Conservation (phyloP, 352 stramenopile species). For the Peronospora farinosa region DNA sequence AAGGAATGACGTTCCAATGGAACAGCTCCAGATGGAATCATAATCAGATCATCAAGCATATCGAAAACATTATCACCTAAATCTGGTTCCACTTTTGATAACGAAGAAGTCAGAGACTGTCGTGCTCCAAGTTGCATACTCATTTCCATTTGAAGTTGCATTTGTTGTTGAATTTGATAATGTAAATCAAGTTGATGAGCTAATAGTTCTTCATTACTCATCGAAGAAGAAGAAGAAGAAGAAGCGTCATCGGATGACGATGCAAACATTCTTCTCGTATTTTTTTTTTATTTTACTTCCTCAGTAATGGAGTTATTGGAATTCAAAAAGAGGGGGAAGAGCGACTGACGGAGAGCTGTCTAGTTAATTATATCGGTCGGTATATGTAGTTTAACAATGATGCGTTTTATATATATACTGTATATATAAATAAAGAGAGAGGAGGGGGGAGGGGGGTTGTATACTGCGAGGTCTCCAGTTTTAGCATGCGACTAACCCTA, state of each 20-base stretch:
- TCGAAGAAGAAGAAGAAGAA: slow-evolving; percentile 27
- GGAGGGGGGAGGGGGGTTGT: no score
- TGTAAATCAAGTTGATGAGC: slow-evolving; percentile 77
- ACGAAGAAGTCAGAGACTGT: slow-evolving; percentile 49
- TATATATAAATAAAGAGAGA: no score
- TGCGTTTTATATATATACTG: no score
- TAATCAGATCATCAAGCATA: slow-evolving; percentile 85
- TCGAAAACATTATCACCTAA: slow-evolving; percentile 82
- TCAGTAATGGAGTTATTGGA: no score
- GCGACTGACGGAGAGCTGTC: no score
- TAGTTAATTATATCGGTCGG: no score
- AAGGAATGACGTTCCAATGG: slow-evolving; percentile 54
- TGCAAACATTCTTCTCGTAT: no score
- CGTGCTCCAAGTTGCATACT: slow-evolving; percentile 56
- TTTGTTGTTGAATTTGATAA: slow-evolving; percentile 83
- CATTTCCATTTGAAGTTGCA: slow-evolving; percentile 85
- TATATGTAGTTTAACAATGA: no score
- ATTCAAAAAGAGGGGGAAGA: no score
- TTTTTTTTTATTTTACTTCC: no score
- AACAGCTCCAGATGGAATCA: slow-evolving; percentile 56
- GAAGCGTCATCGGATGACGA: background rate
- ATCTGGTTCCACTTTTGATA: slow-evolving; percentile 71
- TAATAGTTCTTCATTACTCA: slow-evolving; percentile 76
- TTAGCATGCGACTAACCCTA: no score
- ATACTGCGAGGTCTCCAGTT: no score